A percentile compares a stretch with the other conserved stretches of the same genome.
phyloP scores from a whole-genome alignment of 345 rosid species.

The Acer negundo region DNA sequence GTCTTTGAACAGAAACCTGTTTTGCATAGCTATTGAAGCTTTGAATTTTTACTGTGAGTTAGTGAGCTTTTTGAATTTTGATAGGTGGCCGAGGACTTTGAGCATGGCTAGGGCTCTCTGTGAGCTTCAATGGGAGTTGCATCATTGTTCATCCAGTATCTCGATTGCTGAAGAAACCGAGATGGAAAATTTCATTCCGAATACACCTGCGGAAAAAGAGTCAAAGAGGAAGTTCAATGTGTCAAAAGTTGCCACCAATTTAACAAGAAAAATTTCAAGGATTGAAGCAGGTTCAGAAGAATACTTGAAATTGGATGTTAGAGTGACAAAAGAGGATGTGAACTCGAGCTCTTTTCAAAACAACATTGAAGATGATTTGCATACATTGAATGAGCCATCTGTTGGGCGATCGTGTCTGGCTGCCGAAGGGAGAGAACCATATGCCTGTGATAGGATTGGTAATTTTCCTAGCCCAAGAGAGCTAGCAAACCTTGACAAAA shows the following conservation, averaged over 20 bases:
- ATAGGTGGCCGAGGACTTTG: constrained; percentile 55
- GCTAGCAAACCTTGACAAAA: constrained; percentile 46
- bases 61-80: background rate
- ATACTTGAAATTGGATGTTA: constrained; percentile 6
- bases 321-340: constrained; percentile 1
- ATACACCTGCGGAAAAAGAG: constrained; percentile 37
- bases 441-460: constrained; percentile 20
- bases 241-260: constrained; percentile 14
- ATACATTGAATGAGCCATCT: background rate
- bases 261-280: constrained; percentile 19
- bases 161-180: constrained; percentile 12
- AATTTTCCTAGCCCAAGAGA: constrained; percentile 52
- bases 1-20: background rate
- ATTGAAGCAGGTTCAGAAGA: constrained; percentile 3
- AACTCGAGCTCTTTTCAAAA: background rate
- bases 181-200: constrained; percentile 23
- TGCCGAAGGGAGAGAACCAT: too few species aligned
- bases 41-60: background rate
- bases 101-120: constrained; percentile 57
- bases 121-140: constrained; percentile 48
- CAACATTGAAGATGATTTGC: constrained; percentile 1
- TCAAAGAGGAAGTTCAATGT: constrained; percentile 21
- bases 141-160: constrained; percentile 14
- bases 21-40: constrained; percentile 17
- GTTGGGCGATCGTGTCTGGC: too few species aligned